A percentile compares a stretch with the other conserved stretches of the same genome.
phyloP scores from a whole-genome alignment of 2,329 filamentous ascomycete genomes.

The Neocatenulostroma microsporum region DNA sequence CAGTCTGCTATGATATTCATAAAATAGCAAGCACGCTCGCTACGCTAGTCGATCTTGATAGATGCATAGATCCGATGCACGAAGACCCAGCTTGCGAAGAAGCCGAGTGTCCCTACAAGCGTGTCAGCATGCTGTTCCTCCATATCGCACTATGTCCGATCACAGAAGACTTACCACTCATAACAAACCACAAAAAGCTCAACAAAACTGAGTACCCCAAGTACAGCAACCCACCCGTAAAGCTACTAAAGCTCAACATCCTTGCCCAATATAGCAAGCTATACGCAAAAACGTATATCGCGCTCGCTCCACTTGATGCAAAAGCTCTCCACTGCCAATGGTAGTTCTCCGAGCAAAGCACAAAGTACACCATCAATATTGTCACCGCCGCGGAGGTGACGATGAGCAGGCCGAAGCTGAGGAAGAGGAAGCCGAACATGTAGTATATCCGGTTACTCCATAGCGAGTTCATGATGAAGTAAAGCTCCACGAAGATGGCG shows the following conservation, averaged over 20 bases:
- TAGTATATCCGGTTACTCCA: slow-evolving; percentile 99
- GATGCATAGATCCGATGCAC: slow-evolving; percentile 88
- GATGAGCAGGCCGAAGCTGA: slow-evolving; percentile 96
- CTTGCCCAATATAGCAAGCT: slow-evolving; percentile 86
- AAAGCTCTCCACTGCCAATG: slow-evolving; percentile 99
- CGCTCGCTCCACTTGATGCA: slow-evolving; percentile 80
- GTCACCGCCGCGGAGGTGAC: slow-evolving; percentile 89
- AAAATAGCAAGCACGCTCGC: too few species aligned
- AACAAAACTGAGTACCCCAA: slow-evolving; percentile 86
- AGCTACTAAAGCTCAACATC: slow-evolving; percentile 73
- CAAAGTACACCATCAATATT: slow-evolving; percentile 88
- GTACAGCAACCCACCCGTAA: slow-evolving; percentile 84
- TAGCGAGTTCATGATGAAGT: slow-evolving; percentile 98
- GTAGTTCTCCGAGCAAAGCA: slow-evolving; percentile 94
- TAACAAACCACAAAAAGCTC: slow-evolving; percentile 83
- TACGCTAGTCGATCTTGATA: slow-evolving; percentile 99
- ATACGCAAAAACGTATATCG: slow-evolving; percentile 85
- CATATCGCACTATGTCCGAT: slow-evolving; percentile 1
- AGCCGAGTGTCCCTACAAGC: slow-evolving; percentile 76
- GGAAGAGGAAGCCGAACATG: slow-evolving; percentile 99
- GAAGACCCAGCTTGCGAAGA: slow-evolving; percentile 91
- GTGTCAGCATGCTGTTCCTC: neutral
- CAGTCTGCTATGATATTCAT: too few species aligned
- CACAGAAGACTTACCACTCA: slow-evolving; percentile 64
- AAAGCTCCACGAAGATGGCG: slow-evolving; percentile 95